Base-by-base conservation (phyloP, 2,329 filamentous ascomycete genomes). In the Pestalotiopsis sp. region DNA sequence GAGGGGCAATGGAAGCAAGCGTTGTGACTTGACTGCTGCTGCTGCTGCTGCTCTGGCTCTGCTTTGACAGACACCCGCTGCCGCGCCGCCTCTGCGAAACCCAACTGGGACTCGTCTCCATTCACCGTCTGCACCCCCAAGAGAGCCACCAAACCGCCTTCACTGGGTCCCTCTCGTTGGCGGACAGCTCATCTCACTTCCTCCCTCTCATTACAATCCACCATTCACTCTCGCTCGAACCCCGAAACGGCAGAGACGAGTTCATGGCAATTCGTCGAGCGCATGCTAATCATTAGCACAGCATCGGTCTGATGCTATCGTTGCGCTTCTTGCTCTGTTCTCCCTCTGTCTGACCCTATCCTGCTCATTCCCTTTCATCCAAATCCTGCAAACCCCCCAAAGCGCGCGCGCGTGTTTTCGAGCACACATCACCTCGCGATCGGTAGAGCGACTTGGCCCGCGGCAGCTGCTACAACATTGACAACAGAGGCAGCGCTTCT, bases 141-240 rank as follows among this genome's bases (percentile, higher is more conserved):
- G 22, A 35, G n/a, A 24, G 22, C 22, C 60, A 24, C 38, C 66
- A 39, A 39, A 62, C 44, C 56, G 57, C 30, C 55, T 35, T 9
- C 20, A 35, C 62, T 65, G 62, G 55, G 58, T 52, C 38, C 66
- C 40, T 62, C 44, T 63, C 62, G 57, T 58, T 68, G 67, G 63
- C 44, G 63, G 52, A 68, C 66, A 66, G 67, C 65, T 67, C 67
- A 67, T 69, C 68, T 67, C 66, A 67, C 65, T 66, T 30, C 24
- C 48, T 58, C 65, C 61, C 64, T 66, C 64, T 68, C 66, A 68
- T 68, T 68, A 64, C 52, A 66, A 22, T 66, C 35, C 64, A 52
- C 62, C 59, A 39, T 24, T 48, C 64, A 55, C 58, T 58, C 59
- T 66, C 64, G 60, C 57, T 59, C 59, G 66, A 65, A 67, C 65